Percentiles rank a stretch among this genome's conserved stretches.
Conservation (phyloP, 345 rosid genomes). For the Gossypium bickii region DNA sequence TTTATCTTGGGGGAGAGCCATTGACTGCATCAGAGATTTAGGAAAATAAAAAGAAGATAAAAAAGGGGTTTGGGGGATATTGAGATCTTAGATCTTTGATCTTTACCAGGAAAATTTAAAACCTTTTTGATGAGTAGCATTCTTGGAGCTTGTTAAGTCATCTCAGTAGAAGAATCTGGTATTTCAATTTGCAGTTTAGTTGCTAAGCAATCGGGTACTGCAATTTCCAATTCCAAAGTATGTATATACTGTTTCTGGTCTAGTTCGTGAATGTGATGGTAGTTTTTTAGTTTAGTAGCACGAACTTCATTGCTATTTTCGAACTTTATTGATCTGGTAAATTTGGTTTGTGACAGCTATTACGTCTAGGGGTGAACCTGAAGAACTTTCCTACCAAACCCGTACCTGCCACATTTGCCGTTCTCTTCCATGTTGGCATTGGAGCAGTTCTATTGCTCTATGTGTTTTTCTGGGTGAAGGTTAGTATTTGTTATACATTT, state of each 20-base stretch:
- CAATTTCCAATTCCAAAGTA: background rate
- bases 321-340: background rate
- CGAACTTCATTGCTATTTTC: background rate
- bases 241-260: background rate
- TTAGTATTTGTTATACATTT: constrained; percentile 6
- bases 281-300: background rate
- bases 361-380: constrained; percentile 68
- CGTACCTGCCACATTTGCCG: constrained; percentile 57
- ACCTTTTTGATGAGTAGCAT: background rate
- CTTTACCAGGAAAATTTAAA: background rate
- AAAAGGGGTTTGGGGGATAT: background rate
- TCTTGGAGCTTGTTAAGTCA: background rate
- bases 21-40: background rate
- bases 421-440: constrained; percentile 82
- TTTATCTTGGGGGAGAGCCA: background rate
- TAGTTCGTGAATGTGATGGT: background rate
- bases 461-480: constrained; percentile 95
- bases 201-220: background rate
- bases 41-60: background rate
- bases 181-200: background rate
- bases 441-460: constrained; percentile 84
- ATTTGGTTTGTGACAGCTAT: constrained; percentile 43
- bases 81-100: background rate
- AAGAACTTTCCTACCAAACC: constrained; percentile 79
- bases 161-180: background rate